Base-by-base conservation (phyloP, 2,329 filamentous ascomycete species). In the Penicillium sp. region DNA sequence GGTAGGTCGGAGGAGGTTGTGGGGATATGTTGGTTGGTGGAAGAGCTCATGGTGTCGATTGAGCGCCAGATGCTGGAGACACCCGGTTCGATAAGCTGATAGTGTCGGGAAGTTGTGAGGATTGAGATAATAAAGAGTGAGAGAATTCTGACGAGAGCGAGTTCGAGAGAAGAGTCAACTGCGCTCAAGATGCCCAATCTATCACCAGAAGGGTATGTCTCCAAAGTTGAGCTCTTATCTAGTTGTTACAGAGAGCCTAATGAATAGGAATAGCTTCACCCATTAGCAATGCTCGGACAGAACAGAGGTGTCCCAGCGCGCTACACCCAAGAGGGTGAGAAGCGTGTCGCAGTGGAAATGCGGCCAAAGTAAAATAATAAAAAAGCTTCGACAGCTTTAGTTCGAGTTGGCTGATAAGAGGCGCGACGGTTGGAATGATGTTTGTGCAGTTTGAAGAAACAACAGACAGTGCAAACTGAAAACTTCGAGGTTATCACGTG, bases 371-470 rank as follows among this genome's bases (percentile, higher is more conserved):
- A 33, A 54, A 36, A 28, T 5, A 31, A 33, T 19, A 5, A 17
- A 28, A 37, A 35, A 42, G 19, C 28, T 17, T 48, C 47, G 41
- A 19, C 26, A 63, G 41, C 60, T 59, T 61, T 52, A 19, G 59
- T 19, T 51, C n/a, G 38, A 17, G 8, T 51, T 38, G 61, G 50
- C 54, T 58, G 63, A 64, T 67, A 65, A 69, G 65, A 62, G 55
- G 58, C 51, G 56, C 59, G 64, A 61, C 60, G 48, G 54, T 55
- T 53, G 62, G 68, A 63, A 66, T 60, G 66, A 59, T 72, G 70
- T 73, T 74, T 73, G 70, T 58, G 65, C 60, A 62, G 72, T 74
- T 74, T 74, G 72, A 73, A 73, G 65, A 49, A 63, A 58, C 57
- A 64, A 60, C 71, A 74, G 72, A 74, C 72, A 74, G 55, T 74